Base-by-base conservation (phyloP, 2,329 filamentous ascomycete genomes). In the Epichloe elymi region DNA sequence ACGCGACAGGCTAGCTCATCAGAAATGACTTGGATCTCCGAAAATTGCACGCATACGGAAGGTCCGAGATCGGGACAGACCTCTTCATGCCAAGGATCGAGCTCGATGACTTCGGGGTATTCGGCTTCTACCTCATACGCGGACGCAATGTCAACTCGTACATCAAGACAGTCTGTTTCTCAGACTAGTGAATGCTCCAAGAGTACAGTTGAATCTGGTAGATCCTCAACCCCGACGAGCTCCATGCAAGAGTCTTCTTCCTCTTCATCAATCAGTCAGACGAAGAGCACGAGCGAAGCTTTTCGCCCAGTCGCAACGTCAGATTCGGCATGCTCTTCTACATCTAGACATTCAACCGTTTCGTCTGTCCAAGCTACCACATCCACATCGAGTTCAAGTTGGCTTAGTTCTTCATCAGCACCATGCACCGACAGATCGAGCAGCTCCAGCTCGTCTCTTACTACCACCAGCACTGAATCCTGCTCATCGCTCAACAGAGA, bases 401-500 rank as follows among this genome's bases (percentile, higher is more conserved):
- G 4, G 26, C 19, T 30, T 30, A 49, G 37, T 20, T 38, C 39
- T 33, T 36, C 43, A 33, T 33, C 52, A 12, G 30, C 44, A 4
- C 30, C 47, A 39, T 52, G 46, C 43, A 46, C 46, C 19, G 42
- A 42, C 23, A 50, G n/a, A 35, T 41, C 40, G 19, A 37, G 19
- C 33, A 41, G 46, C 35, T 44, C 42, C 15, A 49, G 39, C 36
- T 30, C 36, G 15, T 30, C 42, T 19, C 26, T 30, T n/a, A 30
- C 46, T 19, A 17, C 17, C 5, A 23, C 49, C 12, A 38, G 8
- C 14, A 40, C 46, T 40, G 35, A 36, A 20, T 5, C 46, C 3
- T 52, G 50, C 26, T 47, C 47, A 5, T 43, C 46, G 36, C 17
- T 6, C 1, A 40, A 12, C 10, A 40, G 8, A n/a, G 11, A 12